These are phyloP conservation scores for Acer yangbiense DNA, from an alignment of 345 rosid genomes.

Conservation along the genomic window DNA sequence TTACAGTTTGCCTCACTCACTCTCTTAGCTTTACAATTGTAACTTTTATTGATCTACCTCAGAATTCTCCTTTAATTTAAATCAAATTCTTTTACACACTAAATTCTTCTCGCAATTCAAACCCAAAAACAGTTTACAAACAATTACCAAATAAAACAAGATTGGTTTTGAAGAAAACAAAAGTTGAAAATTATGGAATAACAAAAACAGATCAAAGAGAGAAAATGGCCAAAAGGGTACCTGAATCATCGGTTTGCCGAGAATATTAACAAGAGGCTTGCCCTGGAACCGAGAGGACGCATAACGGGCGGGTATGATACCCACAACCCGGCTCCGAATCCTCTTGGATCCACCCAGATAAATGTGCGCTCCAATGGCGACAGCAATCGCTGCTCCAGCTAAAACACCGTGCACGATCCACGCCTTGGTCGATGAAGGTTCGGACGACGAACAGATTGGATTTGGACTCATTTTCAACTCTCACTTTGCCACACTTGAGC, in stretches of 20 bases:
- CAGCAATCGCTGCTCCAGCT: constrained; percentile 71
- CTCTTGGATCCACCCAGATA: constrained; percentile 58
- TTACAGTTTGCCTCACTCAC: neutral
- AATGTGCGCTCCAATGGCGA: constrained; percentile 60
- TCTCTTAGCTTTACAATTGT: neutral
- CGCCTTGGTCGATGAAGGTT: constrained; percentile 42
- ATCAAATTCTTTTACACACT: neutral
- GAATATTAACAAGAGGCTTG: constrained; percentile 82
- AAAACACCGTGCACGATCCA: constrained; percentile 76
- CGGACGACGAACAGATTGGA: constrained; percentile 36
- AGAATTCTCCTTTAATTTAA: neutral
- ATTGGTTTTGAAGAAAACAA: too few relatives aligned
- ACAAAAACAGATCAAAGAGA: too few relatives aligned
- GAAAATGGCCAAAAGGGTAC: constrained; percentile 31
- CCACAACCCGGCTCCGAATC: constrained; percentile 83
- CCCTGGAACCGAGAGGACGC: constrained; percentile 93
- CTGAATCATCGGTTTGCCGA: constrained; percentile 99
- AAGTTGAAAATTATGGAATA: too few relatives aligned
- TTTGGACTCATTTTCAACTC: constrained; percentile 25
- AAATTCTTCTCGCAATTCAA: too few relatives aligned
- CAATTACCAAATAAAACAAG: too few relatives aligned
- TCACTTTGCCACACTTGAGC: neutral
- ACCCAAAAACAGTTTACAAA: too few relatives aligned
- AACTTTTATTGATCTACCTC: neutral
- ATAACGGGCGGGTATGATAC: constrained; percentile 92